Percentiles rank a stretch among this genome's conserved stretches.
Evolutionary conservation across 257 asterid species (phyloP).

Genomic region (Solanum virginianum): DNA sequence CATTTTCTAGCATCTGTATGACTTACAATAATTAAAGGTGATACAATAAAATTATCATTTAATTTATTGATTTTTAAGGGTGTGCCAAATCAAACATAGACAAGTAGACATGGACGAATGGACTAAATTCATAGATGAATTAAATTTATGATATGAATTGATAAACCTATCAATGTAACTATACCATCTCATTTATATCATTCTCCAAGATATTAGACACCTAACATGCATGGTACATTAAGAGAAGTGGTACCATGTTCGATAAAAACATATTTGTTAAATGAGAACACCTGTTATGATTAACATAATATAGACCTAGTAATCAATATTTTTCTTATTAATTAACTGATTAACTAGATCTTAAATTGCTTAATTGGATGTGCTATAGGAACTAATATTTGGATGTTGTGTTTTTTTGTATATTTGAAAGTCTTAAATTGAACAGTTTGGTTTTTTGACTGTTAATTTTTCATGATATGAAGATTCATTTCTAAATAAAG

Average conservation of each 20-base stretch:
- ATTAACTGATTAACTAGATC: background rate
- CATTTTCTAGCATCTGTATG: background rate
- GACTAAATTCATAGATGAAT: background rate
- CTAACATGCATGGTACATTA: background rate
- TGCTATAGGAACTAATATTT: background rate
- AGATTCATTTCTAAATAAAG: too few species aligned
- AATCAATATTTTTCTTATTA: background rate
- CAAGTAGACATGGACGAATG: background rate
- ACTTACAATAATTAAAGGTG: background rate
- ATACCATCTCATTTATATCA: background rate
- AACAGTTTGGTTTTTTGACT: background rate
- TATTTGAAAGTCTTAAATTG: background rate
- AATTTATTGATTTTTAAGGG: background rate
- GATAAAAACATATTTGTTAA: background rate
- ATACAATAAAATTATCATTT: background rate
- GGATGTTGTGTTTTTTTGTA: background rate
- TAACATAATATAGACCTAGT: background rate
- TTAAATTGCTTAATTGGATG: background rate
- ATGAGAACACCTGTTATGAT: background rate
- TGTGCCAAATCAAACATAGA: background rate
- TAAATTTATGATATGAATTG: background rate
- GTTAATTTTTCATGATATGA: too few species aligned
- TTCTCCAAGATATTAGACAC: background rate
- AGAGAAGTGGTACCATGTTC: background rate
- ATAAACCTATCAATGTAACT: background rate